Percentiles rank a stretch among this genome's conserved stretches.
Conservation (phyloP, 768 basidiomycete species). For the Leccinum aurantiacum region DNA sequence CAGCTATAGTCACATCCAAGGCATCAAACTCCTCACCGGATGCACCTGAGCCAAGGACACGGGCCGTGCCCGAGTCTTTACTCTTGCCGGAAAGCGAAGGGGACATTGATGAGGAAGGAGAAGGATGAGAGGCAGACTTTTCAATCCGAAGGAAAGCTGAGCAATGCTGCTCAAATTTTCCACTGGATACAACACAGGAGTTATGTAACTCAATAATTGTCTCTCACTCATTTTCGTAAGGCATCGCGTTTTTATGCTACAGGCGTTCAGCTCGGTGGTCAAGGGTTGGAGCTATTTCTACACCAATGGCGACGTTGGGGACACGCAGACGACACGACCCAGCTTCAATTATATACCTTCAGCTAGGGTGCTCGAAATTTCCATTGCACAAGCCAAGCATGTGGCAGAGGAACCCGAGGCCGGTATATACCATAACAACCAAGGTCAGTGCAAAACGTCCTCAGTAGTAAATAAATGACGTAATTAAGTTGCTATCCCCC, state of each 20-base stretch:
- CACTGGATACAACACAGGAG: conserved; percentile 12
- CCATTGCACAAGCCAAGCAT: not conserved
- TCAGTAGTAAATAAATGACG: too few relatives aligned
- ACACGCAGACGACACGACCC: not conserved
- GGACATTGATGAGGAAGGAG: conserved; percentile 40
- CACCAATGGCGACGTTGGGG: not conserved
- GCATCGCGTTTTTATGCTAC: not conserved
- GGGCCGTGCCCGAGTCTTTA: conserved; percentile 86
- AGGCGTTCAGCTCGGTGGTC: not conserved
- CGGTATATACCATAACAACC: not conserved
- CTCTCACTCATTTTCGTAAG: conserved; percentile 11
- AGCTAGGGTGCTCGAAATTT: not conserved
- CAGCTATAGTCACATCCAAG: not conserved
- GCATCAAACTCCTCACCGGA: conserved; percentile 55
- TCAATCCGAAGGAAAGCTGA: not conserved
- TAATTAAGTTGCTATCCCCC: too few relatives aligned
- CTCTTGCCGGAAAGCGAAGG: conserved; percentile 45
- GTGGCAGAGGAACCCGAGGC: not conserved
- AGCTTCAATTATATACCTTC: not conserved
- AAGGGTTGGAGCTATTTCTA: not conserved
- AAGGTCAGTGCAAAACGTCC: too few relatives aligned
- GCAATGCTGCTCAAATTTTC: conserved; percentile 2
- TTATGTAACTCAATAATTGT: conserved; percentile 22
- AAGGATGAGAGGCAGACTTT: not conserved
- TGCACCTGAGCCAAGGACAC: conserved; percentile 88